These are phyloP conservation scores for Cladosporium sp. DNA, from an alignment of 2,329 filamentous ascomycete genomes.

Conservation along the genomic window DNA sequence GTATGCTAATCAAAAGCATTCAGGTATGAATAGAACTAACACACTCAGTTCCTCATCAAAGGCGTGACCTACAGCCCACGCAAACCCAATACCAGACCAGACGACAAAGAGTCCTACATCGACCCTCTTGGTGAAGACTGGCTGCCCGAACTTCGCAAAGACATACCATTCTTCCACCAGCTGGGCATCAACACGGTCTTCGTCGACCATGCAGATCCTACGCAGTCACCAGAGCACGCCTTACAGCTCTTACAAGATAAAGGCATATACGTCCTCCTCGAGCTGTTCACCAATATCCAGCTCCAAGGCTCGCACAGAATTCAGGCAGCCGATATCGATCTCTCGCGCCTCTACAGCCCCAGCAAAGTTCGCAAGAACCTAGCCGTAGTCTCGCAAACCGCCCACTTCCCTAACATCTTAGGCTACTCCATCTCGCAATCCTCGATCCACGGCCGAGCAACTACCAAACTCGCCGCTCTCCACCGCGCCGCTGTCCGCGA, in stretches of 20 bases:
- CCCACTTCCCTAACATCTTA: constrained; percentile 24
- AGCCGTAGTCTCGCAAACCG: constrained; percentile 22
- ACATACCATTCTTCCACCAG: constrained; percentile 23
- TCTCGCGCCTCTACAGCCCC: constrained; percentile 16
- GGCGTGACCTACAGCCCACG: constrained; percentile 26
- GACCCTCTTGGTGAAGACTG: constrained; percentile 23
- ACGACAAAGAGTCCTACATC: background rate
- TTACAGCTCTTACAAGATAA: constrained; percentile 23
- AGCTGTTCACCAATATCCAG: constrained; percentile 19
- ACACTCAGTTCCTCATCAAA: constrained; percentile 26
- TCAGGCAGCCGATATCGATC: constrained; percentile 12
- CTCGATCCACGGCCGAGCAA: background rate
- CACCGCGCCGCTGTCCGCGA: constrained; percentile 25
- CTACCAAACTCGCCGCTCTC: constrained; percentile 23
- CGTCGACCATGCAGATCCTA: constrained; percentile 19
- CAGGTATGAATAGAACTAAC: background rate
- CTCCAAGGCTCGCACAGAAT: background rate
- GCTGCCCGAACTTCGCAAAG: constrained; percentile 22
- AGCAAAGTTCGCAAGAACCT: constrained; percentile 18
- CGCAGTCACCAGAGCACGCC: constrained; percentile 20
- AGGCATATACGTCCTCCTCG: constrained; percentile 27
- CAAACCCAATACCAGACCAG: background rate
- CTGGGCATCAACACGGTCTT: constrained; percentile 26
- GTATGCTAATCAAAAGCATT: background rate
- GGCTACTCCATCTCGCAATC: constrained; percentile 22